These are phyloP conservation scores for Apiotrichum laibachii DNA, from an alignment of 1,284 basidiomycete species.

Conservation along the genomic window DNA sequence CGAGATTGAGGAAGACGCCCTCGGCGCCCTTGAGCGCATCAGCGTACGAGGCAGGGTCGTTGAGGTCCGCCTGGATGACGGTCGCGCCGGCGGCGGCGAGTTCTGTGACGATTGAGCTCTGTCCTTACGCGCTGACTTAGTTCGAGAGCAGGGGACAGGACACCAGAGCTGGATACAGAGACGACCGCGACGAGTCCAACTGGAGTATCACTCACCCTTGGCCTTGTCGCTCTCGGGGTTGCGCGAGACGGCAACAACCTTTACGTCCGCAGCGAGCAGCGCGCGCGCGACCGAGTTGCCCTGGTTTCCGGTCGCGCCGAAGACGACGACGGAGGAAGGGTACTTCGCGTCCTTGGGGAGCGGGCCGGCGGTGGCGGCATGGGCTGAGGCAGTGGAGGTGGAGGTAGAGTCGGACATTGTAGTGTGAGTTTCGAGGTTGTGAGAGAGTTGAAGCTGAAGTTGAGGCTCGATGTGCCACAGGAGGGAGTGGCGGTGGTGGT, in stretches of 20 bases:
- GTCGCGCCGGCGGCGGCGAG: constrained; percentile 3
- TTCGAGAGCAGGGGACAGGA: too few species aligned
- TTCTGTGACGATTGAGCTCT: neutral
- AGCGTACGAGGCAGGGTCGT: neutral
- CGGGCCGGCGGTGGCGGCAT: too few species aligned
- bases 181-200: neutral
- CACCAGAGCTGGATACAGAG: neutral
- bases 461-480: too few species aligned
- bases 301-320: constrained; percentile 21
- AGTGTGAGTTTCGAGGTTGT: too few species aligned
- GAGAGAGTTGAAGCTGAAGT: too few species aligned
- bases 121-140: too few species aligned
- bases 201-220: neutral
- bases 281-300: constrained; percentile 14
- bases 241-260: constrained; percentile 23
- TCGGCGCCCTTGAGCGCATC: constrained; percentile 2
- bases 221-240: constrained; percentile 4
- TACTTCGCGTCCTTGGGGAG: too few species aligned
- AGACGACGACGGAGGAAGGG: constrained; percentile 11
- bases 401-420: too few species aligned
- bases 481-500: too few species aligned
- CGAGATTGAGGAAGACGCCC: constrained; percentile 9
- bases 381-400: too few species aligned
- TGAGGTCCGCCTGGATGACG: constrained; percentile 2
- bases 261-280: constrained; percentile 7